These are phyloP conservation scores for Phoenix roebelenii DNA, from an alignment of 176 grass and related monocot species.

Conservation along the genomic window DNA sequence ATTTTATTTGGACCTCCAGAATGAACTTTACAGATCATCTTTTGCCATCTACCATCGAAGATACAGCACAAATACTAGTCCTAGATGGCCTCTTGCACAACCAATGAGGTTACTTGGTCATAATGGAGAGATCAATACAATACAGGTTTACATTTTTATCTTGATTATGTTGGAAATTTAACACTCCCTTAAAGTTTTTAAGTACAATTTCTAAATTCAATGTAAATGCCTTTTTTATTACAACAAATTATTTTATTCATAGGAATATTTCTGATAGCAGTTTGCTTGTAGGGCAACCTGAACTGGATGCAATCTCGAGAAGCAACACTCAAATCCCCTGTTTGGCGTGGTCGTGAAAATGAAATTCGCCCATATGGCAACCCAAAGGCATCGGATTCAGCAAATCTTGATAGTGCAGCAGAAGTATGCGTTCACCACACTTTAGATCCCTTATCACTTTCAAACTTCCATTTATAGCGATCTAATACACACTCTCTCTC, in stretches of 20 bases:
- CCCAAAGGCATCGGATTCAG: slow-evolving; percentile 92
- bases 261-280: not conserved
- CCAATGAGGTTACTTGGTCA: slow-evolving; percentile 98
- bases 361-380: slow-evolving; percentile 91
- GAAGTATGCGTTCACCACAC: slow-evolving; percentile 38
- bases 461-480: too few species aligned
- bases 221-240: too few species aligned
- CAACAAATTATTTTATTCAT: too few species aligned
- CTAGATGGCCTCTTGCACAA: slow-evolving; percentile 98
- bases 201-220: too few species aligned
- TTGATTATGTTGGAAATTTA: too few species aligned
- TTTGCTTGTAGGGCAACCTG: slow-evolving; percentile 83
- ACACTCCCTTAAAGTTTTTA: too few species aligned
- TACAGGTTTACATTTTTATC: slow-evolving; percentile 57
- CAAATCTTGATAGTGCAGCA: slow-evolving; percentile 95
- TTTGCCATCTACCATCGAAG: slow-evolving; percentile 99
- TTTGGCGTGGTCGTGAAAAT: slow-evolving; percentile 90
- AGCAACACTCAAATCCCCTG: slow-evolving; percentile 79
- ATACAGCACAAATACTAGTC: slow-evolving; percentile 97
- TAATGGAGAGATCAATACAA: slow-evolving; percentile 99
- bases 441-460: too few species aligned
- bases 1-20: slow-evolving; percentile 92
- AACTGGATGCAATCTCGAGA: slow-evolving; percentile 99
- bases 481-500: too few species aligned
- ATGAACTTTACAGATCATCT: slow-evolving; percentile 68